phyloP scores from a whole-genome alignment of 306 rosid genomes.

The Ceratonia siliqua region DNA sequence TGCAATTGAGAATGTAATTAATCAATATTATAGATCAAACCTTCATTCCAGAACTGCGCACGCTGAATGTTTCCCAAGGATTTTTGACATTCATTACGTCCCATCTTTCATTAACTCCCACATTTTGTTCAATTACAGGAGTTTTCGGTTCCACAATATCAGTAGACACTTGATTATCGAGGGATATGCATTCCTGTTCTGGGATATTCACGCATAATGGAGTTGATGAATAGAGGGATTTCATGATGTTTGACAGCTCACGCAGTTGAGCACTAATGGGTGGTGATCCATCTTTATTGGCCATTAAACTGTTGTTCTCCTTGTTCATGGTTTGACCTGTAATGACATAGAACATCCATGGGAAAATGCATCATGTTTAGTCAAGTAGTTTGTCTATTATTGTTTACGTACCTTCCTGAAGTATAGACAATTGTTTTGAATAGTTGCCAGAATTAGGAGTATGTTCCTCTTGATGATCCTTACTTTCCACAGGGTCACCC shows the following conservation, averaged over 20 bases:
- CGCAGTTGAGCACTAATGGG: slow-evolving; percentile 73
- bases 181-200: slow-evolving; percentile 35
- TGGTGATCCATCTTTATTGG: slow-evolving; percentile 51
- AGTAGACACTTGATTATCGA: slow-evolving; percentile 33
- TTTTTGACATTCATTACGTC: slow-evolving; percentile 46
- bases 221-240: slow-evolving; percentile 47
- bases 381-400: slow-evolving; percentile 9
- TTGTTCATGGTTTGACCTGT: slow-evolving; percentile 45
- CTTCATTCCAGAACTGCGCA: slow-evolving; percentile 65
- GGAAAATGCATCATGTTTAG: neutral
- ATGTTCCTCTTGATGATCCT: slow-evolving; percentile 37
- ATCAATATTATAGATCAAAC: slow-evolving; percentile 38
- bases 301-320: slow-evolving; percentile 42
- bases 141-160: slow-evolving; percentile 62
- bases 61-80: slow-evolving; percentile 71
- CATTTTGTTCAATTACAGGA: slow-evolving; percentile 46
- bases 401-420: slow-evolving; percentile 51
- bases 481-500: slow-evolving; percentile 39
- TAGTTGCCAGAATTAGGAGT: slow-evolving; percentile 23
- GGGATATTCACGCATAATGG: slow-evolving; percentile 39
- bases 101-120: slow-evolving; percentile 32
- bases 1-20: neutral
- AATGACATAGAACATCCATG: slow-evolving; percentile 12
- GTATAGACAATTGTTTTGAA: slow-evolving; percentile 28
- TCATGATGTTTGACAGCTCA: slow-evolving; percentile 58